Evolutionary conservation across 2,329 filamentous ascomycete species (phyloP).

Genomic region (Trichothecium roseum): DNA sequence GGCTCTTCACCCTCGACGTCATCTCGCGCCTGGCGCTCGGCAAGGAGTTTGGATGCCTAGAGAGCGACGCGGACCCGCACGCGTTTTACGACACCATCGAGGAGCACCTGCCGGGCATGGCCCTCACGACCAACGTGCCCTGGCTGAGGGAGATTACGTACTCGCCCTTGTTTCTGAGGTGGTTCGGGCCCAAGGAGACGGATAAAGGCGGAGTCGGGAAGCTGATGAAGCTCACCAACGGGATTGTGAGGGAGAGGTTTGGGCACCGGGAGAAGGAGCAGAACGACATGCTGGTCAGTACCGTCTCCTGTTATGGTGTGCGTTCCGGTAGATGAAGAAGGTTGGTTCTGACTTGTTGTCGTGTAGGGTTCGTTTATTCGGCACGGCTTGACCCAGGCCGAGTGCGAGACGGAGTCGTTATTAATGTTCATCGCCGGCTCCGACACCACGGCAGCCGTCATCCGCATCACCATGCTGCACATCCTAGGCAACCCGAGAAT

Average conservation of each 20-base stretch:
- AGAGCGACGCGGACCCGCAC: conserved; percentile 28
- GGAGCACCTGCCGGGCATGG: conserved; percentile 33
- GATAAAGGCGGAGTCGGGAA: conserved; percentile 24
- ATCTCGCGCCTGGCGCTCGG: conserved; percentile 44
- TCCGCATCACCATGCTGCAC: conserved; percentile 41
- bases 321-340: too few relatives aligned
- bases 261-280: conserved; percentile 13
- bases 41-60: conserved; percentile 36
- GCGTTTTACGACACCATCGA: conserved; percentile 32
- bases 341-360: too few relatives aligned
- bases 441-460: conserved; percentile 36
- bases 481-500: conserved; percentile 38
- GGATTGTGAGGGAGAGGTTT: conserved; percentile 17
- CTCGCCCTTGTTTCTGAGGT: conserved; percentile 24
- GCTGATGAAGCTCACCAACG: conserved; percentile 19
- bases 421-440: conserved; percentile 24
- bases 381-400: conserved; percentile 20
- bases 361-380: conserved; percentile 27
- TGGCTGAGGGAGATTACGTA: conserved; percentile 29
- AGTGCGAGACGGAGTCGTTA: conserved; percentile 19
- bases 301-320: too few relatives aligned
- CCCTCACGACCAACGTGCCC: conserved; percentile 30
- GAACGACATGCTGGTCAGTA: conserved; percentile 10
- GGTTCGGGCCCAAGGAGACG: conserved; percentile 27
- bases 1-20: conserved; percentile 44